Percentiles rank a stretch among this genome's conserved stretches.
phyloP scores from a whole-genome alignment of 2,329 filamentous ascomycete genomes.

The Diaporthe sp. region DNA sequence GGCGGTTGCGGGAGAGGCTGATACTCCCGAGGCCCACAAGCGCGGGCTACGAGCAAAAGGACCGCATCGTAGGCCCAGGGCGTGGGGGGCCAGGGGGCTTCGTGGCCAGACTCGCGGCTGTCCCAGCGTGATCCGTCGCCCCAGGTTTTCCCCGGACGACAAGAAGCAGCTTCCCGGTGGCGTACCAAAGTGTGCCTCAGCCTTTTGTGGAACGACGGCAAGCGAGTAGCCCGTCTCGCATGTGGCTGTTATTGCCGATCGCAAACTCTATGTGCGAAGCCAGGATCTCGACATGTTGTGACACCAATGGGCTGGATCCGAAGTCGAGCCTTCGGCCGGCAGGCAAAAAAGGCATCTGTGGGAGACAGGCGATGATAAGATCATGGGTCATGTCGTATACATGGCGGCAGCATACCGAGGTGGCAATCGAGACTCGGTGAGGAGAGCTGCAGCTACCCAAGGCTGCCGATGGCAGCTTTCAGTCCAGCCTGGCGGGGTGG shows the following conservation, averaged over 20 bases:
- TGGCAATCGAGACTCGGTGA: constrained; percentile 27
- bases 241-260: constrained; percentile 10
- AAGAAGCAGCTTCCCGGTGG: constrained; percentile 9
- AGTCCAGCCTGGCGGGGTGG: neutral
- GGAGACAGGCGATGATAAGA: neutral
- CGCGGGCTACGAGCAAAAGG: constrained; percentile 13
- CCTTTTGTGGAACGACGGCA: constrained; percentile 16
- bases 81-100: constrained; percentile 7
- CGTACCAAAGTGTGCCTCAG: constrained; percentile 20
- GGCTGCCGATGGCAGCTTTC: neutral
- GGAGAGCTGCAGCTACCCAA: constrained; percentile 30
- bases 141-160: constrained; percentile 19
- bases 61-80: neutral
- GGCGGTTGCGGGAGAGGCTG: constrained; percentile 1
- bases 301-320: constrained; percentile 7
- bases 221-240: constrained; percentile 16
- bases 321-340: neutral
- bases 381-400: constrained; percentile 6
- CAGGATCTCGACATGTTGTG: constrained; percentile 21
- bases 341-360: neutral
- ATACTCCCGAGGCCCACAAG: constrained; percentile 19
- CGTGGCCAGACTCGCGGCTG: constrained; percentile 18
- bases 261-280: constrained; percentile 7
- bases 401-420: constrained; percentile 14
- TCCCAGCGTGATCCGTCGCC: neutral